These are phyloP conservation scores for Coemansia sp. DNA, from an alignment of 192 early-diverging fungal species.

Conservation along the genomic window DNA sequence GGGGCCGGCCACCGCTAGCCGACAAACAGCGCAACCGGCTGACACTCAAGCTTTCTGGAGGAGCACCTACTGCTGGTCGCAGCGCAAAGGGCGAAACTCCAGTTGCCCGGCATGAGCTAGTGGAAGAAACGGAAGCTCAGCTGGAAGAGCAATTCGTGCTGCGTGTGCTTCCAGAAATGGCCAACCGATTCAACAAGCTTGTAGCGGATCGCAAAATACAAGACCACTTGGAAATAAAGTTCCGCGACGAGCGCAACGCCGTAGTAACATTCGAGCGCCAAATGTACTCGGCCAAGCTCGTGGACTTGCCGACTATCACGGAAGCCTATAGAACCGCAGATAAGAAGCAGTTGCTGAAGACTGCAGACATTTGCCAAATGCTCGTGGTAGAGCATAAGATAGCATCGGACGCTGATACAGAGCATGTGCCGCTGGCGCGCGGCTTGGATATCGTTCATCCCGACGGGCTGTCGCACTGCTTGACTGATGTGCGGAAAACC, in stretches of 20 bases:
- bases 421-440: conserved; percentile 19
- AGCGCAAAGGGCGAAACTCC: not conserved
- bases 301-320: conserved; percentile 46
- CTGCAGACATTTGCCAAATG: conserved; percentile 51
- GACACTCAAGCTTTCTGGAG: conserved; percentile 41
- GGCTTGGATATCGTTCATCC: conserved; percentile 31
- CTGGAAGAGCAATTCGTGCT: conserved; percentile 48
- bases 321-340: conserved; percentile 44
- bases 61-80: conserved; percentile 13
- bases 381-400: conserved; percentile 25
- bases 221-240: conserved; percentile 36
- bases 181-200: conserved; percentile 20
- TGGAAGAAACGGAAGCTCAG: conserved; percentile 11
- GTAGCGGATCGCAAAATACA: conserved; percentile 38
- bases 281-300: conserved; percentile 22
- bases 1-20: conserved; percentile 42
- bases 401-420: not conserved
- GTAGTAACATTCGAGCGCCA: conserved; percentile 20
- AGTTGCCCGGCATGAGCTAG: not conserved
- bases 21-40: conserved; percentile 48
- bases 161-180: conserved; percentile 40
- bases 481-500: conserved; percentile 27
- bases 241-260: conserved; percentile 44
- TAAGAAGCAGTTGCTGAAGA: conserved; percentile 47
- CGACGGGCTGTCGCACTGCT: conserved; percentile 31